These are phyloP conservation scores for Pyracantha coccinea DNA, from an alignment of 331 rosid genomes.

Conservation along the genomic window DNA sequence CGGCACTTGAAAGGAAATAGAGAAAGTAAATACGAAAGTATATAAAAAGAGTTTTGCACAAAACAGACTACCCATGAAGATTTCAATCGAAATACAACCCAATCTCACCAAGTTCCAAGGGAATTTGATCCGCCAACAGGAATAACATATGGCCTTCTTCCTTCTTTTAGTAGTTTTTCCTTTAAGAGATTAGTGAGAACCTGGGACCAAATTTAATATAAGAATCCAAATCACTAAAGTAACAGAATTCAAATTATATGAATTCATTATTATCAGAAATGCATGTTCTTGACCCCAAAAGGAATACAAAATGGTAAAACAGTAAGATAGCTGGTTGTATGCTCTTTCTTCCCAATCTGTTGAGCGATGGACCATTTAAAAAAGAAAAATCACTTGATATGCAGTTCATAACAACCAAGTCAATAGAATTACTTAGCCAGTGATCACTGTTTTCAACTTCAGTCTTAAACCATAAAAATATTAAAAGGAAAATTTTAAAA, in stretches of 20 bases:
- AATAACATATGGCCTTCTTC: conserved; percentile 83
- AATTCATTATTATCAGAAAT: background rate
- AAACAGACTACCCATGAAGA: background rate
- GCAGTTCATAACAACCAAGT: background rate
- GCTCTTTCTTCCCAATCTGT: background rate
- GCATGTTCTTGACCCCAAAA: background rate
- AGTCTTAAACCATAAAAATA: background rate
- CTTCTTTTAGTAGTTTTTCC: conserved; percentile 68
- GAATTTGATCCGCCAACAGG: conserved; percentile 95
- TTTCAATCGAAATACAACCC: background rate
- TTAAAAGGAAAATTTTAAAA: background rate
- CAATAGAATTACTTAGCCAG: background rate
- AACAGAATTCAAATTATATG: background rate
- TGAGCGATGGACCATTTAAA: background rate
- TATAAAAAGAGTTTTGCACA: background rate
- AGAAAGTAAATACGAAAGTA: background rate
- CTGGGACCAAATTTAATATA: conserved; percentile 31
- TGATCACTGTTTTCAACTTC: background rate
- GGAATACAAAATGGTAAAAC: background rate
- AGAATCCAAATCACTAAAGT: background rate
- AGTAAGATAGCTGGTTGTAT: background rate
- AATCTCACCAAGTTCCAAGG: conserved; percentile 81
- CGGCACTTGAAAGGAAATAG: background rate
- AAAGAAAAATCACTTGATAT: background rate
- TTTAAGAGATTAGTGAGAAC: conserved; percentile 52